Conservation (phyloP, 139 green algal species). For the Chlamydomonas incerta region DNA sequence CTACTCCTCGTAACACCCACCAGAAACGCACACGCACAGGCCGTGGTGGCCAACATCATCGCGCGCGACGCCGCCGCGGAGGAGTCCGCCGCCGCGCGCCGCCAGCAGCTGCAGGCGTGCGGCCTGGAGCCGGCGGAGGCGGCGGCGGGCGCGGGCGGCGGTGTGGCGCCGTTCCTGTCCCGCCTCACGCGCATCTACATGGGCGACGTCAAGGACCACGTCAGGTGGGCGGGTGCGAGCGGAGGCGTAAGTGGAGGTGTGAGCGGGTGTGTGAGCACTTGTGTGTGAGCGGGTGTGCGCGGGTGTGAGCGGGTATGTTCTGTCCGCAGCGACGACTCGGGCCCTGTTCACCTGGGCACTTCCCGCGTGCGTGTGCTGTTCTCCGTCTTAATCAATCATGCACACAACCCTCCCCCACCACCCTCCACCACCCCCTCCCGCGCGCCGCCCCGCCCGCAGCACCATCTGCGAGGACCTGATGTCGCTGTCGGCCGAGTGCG, state of each 20-base stretch:
- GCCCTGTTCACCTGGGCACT: too few relatives aligned
- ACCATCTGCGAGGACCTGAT: conserved; percentile 35
- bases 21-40: not conserved
- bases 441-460: too few relatives aligned
- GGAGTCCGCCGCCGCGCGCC: not conserved
- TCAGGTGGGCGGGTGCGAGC: not conserved
- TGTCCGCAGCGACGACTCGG: too few relatives aligned
- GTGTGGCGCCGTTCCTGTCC: not conserved
- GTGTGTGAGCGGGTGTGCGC: not conserved
- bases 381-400: too few relatives aligned
- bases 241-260: too few relatives aligned
- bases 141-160: not conserved
- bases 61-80: not conserved
- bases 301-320: too few relatives aligned
- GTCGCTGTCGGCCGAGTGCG: conserved; percentile 15
- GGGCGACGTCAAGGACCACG: conserved; percentile 24
- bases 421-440: too few relatives aligned
- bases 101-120: not conserved
- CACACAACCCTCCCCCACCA: too few relatives aligned
- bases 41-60: conserved; percentile 24
- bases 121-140: not conserved
- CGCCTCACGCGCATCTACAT: conserved; percentile 22
- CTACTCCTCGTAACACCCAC: too few relatives aligned
- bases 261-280: too few relatives aligned
- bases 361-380: too few relatives aligned